Evolutionary conservation across 441 rosid species (phyloP).

Genomic region (Syzygium syzygioides): DNA sequence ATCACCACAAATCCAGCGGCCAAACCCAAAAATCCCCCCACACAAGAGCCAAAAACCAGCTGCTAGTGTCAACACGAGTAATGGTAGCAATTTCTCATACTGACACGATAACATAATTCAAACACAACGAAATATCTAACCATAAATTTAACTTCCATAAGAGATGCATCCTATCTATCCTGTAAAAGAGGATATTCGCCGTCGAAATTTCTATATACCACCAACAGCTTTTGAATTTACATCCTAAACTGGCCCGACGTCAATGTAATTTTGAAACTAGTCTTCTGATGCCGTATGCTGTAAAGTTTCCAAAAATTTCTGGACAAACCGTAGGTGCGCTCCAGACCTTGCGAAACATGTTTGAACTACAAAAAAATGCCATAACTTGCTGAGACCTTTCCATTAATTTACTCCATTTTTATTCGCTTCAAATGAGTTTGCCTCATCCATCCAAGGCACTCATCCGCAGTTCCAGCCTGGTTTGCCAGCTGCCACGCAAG

Average conservation of each 20-base stretch:
- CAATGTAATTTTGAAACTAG: background rate
- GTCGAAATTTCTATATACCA: background rate
- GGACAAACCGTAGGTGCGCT: background rate
- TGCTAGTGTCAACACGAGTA: background rate
- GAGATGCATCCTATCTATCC: background rate
- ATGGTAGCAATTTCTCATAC: background rate
- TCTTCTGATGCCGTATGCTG: background rate
- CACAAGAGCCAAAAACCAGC: background rate
- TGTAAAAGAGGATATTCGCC: background rate
- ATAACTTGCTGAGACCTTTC: background rate
- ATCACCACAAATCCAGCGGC: background rate
- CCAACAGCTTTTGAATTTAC: background rate
- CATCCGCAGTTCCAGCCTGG: slow-evolving; percentile 64
- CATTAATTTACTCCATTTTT: slow-evolving; percentile 26
- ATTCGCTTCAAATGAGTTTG: slow-evolving; percentile 53
- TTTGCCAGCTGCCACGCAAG: slow-evolving; percentile 84
- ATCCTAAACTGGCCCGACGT: background rate
- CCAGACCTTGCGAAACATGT: background rate
- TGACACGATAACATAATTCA: background rate
- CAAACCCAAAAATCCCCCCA: background rate
- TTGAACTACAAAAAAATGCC: background rate
- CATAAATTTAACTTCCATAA: background rate
- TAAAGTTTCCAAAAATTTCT: background rate
- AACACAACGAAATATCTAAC: background rate
- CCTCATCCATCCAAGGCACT: slow-evolving; percentile 90